Evolutionary conservation across 176 grass and related monocot genomes (phyloP), one percentile per base, ranked within the genome.

Genomic region (Rhynchospora breviuscula): DNA sequence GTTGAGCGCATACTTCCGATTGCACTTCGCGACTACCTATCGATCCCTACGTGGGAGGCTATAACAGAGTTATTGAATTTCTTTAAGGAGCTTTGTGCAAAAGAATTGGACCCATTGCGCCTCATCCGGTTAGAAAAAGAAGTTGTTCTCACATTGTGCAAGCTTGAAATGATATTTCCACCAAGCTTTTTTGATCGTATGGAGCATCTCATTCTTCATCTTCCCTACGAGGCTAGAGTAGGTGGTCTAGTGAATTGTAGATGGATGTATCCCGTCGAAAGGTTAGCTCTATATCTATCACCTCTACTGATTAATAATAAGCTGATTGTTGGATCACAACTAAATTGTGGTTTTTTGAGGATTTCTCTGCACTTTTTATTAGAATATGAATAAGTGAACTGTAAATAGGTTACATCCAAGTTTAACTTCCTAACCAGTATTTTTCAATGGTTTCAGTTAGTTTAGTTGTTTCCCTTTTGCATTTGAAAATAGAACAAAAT

Each of bases 191-290:
- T 87, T 19, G 52, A 87, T 82, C 23, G 47, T 23, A 81, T 82
- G 64, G 26, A 81, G 19, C 85, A 87, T 51, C 19, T 87, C 2
- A 23, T 59, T 3, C 1, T 87, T 10, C 85, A 87, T 17, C 63
- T 81, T 0, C 51, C 78, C 40, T 61, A 87, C 26, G 64, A 85
- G 35, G 67, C 51, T 1, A 65, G 70, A 43, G 43, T 88, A 2
- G 53, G 46, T 43, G 69, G 86, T 0, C 86, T 44, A 7, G 59
- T 84, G 15, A 77, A 69, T 5, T 88, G 63, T 13, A 19, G 46
- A 12, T 83, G 80, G 86, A 88, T 88, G 70, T 88, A 79, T 67
- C 9, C 18, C 76, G 11, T 66, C 31, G 86, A 88, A n/a, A 88
- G 79, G 80, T 88, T n/a, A 7, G 9, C 0, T 35, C 8, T 21